Evolutionary conservation across 2,329 filamentous ascomycete genomes (phyloP).

Genomic region (Arthrobotrys pseudoclavata): DNA sequence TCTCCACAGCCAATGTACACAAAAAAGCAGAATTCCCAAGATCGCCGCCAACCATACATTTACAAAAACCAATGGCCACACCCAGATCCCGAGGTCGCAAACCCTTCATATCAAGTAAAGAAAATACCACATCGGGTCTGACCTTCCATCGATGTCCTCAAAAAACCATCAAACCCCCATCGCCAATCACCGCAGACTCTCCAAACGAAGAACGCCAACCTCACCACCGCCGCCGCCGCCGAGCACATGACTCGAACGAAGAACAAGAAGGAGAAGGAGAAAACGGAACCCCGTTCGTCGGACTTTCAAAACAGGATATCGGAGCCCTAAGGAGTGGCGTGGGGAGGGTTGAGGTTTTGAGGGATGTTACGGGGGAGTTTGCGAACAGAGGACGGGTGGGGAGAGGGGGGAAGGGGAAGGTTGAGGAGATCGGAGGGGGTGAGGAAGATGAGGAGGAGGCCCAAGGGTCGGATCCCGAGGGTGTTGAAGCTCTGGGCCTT

Average conservation of each 20-base stretch:
- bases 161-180: too few species aligned
- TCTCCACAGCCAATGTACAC: too few species aligned
- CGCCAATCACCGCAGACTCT: too few species aligned
- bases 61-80: neutral
- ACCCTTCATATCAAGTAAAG: conserved; percentile 10
- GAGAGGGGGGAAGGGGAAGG: neutral
- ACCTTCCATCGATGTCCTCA: neutral
- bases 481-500: too few species aligned
- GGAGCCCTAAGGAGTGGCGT: neutral
- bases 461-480: neutral
- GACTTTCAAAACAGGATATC: neutral
- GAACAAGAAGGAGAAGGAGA: neutral
- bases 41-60: too few species aligned
- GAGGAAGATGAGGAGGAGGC: neutral
- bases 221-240: too few species aligned
- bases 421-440: neutral
- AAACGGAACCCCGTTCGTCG: neutral
- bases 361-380: conserved; percentile 31
- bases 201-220: too few species aligned
- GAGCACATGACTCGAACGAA: too few species aligned
- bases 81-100: neutral
- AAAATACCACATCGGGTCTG: conserved; percentile 22
- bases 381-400: conserved; percentile 2
- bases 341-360: conserved; percentile 22
- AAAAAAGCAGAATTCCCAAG: too few species aligned